These are phyloP conservation scores for Vanrija humicola DNA, from an alignment of 1,284 basidiomycete species.

Conservation along the genomic window DNA sequence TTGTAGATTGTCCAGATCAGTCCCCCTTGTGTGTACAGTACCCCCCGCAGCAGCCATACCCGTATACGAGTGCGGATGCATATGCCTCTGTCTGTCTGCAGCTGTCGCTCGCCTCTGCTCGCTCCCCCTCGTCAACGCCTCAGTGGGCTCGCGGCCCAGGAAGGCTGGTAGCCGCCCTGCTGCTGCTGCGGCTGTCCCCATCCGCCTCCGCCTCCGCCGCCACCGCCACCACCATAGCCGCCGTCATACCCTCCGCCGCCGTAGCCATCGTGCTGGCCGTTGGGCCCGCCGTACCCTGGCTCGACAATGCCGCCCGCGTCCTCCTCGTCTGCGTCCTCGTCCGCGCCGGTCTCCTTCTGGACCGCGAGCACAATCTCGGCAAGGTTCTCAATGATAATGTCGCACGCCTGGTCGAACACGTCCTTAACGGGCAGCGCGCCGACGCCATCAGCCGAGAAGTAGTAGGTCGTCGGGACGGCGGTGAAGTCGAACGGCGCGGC, in stretches of 20 bases:
- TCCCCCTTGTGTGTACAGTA: neutral
- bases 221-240: conserved; percentile 10
- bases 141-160: conserved; percentile 34
- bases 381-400: conserved; percentile 74
- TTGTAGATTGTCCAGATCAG: neutral
- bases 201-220: conserved; percentile 15
- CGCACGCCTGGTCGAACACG: conserved; percentile 77
- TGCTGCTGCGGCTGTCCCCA: conserved; percentile 11
- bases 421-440: conserved; percentile 83
- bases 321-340: conserved; percentile 35
- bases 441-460: conserved; percentile 86
- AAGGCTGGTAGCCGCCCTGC: conserved; percentile 9
- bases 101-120: no score
- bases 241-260: conserved; percentile 18
- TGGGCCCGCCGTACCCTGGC: conserved; percentile 21
- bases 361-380: conserved; percentile 65
- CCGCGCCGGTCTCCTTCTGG: conserved; percentile 40
- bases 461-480: conserved; percentile 81
- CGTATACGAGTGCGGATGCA: neutral
- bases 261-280: conserved; percentile 7
- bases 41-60: neutral
- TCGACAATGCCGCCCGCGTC: conserved; percentile 28
- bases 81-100: no score
- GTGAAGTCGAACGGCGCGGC: conserved; percentile 79
- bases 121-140: conserved; percentile 14